Evolutionary conservation across 2,329 filamentous ascomycete genomes (phyloP), one percentile per base, ranked within the genome.

Genomic region (Ophiostoma himal-ulmi): DNA sequence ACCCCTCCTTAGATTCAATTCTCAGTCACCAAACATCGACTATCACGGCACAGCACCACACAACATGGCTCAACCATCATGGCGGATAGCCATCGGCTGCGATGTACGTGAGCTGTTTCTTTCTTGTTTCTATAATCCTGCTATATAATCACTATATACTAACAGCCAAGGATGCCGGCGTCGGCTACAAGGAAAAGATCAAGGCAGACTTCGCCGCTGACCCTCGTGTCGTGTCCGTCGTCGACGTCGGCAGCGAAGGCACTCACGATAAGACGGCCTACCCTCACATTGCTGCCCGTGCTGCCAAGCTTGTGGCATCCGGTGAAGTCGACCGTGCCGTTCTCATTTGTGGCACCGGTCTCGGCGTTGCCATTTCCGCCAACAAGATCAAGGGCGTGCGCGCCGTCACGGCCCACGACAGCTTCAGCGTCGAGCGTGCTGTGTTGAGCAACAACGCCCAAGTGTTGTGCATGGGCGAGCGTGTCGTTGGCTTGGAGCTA

Each of bases 341-440:
- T 52, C 82, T 93, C 60, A 92, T 96, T 81, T 96, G 92, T 81
- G 92, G 93, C 2, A 96, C 93, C 0, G 93, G 93, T 0, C 85
- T 96, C 8, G 93, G 93, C 26, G 93, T 96, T 8, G 92, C 93
- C 75, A 96, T 96, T 77, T 82, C 87, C n/a, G 93, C 93, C 74
- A 96, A 96, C 84, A 96, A 96, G 80, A 88, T 96, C 74, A 89
- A 88, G 70, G 92, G 92, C 6, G 88, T 96, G 72, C 84, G 92
- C 34, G 93, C 93, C n/a, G 93, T 96, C 22, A 96, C 92, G 5
- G 93, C 93, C 0, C 93, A 96, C 78, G 93, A 96, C 78, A 89
- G 88, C 74, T 96, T 94, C 82, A 89, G 86, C 70, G 91, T 96
- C 6, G 92, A 96, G 84, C 82, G 92, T 68, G 88, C 90, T 26